Conservation (phyloP, 495 filamentous ascomycete genomes). For the Tuber calosporum region DNA sequence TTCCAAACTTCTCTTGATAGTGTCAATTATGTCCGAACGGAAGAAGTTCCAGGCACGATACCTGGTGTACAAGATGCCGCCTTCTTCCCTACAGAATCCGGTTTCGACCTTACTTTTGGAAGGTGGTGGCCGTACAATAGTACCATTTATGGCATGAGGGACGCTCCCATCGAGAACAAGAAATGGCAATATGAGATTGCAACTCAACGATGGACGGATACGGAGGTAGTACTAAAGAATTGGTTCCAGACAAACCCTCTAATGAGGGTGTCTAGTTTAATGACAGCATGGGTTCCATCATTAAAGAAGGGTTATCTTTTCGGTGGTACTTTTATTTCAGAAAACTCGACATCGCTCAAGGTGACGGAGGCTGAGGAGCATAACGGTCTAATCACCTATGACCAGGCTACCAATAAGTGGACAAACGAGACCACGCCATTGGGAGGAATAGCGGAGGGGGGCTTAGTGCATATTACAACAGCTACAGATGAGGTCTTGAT, state of each 20-base stretch:
- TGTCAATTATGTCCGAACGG: neutral
- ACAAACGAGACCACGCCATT: slow-evolving; percentile 17
- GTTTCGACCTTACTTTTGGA: neutral
- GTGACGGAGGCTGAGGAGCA: neutral
- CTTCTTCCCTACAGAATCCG: slow-evolving; percentile 7
- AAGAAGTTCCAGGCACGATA: neutral
- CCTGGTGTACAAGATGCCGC: slow-evolving; percentile 5
- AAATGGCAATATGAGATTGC: neutral
- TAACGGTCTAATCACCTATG: slow-evolving; percentile 5
- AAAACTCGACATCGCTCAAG: neutral
- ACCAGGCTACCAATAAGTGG: slow-evolving; percentile 7
- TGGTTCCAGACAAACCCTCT: neutral
- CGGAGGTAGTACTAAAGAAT: neutral
- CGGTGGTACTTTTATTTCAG: neutral
- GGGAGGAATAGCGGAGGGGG: neutral
- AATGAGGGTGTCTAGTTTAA: slow-evolving; percentile 5
- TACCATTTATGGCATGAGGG: neutral
- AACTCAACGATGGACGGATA: neutral
- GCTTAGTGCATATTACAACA: slow-evolving; percentile 6
- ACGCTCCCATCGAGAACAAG: neutral
- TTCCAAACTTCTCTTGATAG: slow-evolving; percentile 7
- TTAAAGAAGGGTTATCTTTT: slow-evolving; percentile 12
- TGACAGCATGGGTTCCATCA: slow-evolving; percentile 13
- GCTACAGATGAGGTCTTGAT: slow-evolving; percentile 17
- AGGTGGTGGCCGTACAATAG: slow-evolving; percentile 1